A percentile compares a stretch with the other conserved stretches of the same genome.
Conservation (phyloP, 306 rosid genomes). For the Rosa multiflora region DNA sequence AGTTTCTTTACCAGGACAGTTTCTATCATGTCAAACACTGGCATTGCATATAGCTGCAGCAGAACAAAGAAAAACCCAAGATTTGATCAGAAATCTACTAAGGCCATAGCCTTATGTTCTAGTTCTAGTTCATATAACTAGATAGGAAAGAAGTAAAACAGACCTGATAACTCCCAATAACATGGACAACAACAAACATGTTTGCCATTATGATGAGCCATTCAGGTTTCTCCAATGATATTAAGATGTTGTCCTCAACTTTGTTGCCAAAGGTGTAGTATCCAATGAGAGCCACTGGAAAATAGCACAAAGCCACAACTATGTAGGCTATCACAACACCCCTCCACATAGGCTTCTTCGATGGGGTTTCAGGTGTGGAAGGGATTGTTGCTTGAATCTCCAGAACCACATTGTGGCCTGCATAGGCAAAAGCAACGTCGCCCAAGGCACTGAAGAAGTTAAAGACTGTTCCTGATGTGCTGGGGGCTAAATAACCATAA, state of each 20-base stretch:
- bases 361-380: slow-evolving; percentile 65
- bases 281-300: slow-evolving; percentile 66
- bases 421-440: slow-evolving; percentile 64
- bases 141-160: not conserved
- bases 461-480: slow-evolving; percentile 38
- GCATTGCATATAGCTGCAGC: slow-evolving; percentile 69
- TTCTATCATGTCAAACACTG: slow-evolving; percentile 79
- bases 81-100: not conserved
- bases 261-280: slow-evolving; percentile 53
- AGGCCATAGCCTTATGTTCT: not conserved
- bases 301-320: slow-evolving; percentile 63
- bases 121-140: slow-evolving; percentile 17
- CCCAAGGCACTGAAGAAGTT: slow-evolving; percentile 63
- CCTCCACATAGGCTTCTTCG: slow-evolving; percentile 79
- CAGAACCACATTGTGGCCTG: slow-evolving; percentile 68
- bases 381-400: slow-evolving; percentile 84
- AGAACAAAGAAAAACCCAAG: slow-evolving; percentile 30
- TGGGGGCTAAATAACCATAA: slow-evolving; percentile 35
- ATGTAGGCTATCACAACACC: slow-evolving; percentile 69
- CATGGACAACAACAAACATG: slow-evolving; percentile 75
- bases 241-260: slow-evolving; percentile 54
- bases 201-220: slow-evolving; percentile 77
- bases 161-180: slow-evolving; percentile 82
- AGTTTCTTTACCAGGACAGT: slow-evolving; percentile 50
- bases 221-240: slow-evolving; percentile 50